A percentile compares a stretch with the other conserved stretches of the same genome.
Evolutionary conservation across 164 flowering plant genomes (phyloP).

Genomic region (Umbilicus rupestris): DNA sequence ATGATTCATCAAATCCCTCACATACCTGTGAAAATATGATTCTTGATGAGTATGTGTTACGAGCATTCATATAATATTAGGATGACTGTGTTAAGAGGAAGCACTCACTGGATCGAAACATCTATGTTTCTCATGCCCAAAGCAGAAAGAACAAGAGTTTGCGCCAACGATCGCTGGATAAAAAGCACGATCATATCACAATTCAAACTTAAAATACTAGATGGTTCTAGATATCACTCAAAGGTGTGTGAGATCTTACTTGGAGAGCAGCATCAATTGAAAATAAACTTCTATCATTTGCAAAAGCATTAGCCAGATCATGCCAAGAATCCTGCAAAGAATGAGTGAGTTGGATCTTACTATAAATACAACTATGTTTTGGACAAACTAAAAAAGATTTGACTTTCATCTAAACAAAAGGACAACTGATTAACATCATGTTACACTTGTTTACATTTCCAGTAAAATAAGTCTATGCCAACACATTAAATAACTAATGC

Average conservation of each 20-base stretch:
- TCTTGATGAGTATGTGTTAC: conserved; percentile 3
- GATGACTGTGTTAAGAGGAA: conserved; percentile 4
- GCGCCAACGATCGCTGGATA: conserved; percentile 80
- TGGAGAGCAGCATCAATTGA: conserved; percentile 56
- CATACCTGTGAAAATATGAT: conserved; percentile 37
- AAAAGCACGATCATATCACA: neutral
- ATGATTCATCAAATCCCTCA: conserved; percentile 60
- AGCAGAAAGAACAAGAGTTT: conserved; percentile 70
- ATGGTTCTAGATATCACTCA: neutral
- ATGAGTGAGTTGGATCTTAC: neutral
- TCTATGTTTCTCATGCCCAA: conserved; percentile 54
- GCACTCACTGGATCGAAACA: conserved; percentile 69
- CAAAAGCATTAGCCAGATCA: conserved; percentile 66
- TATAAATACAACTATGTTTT: neutral
- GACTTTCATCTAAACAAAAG: no score
- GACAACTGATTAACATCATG: no score
- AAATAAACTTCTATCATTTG: conserved; percentile 47
- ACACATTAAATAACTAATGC: no score
- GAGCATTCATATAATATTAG: neutral
- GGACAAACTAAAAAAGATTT: neutral
- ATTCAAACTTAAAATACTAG: neutral
- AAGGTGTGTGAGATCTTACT: conserved; percentile 25
- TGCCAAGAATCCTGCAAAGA: conserved; percentile 76
- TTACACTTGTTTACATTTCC: no score
- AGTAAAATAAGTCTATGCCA: no score